Evolutionary conservation across 225 moss, liverwort and hornwort genomes (phyloP).

Genomic region (Sphagnum tenellum): DNA sequence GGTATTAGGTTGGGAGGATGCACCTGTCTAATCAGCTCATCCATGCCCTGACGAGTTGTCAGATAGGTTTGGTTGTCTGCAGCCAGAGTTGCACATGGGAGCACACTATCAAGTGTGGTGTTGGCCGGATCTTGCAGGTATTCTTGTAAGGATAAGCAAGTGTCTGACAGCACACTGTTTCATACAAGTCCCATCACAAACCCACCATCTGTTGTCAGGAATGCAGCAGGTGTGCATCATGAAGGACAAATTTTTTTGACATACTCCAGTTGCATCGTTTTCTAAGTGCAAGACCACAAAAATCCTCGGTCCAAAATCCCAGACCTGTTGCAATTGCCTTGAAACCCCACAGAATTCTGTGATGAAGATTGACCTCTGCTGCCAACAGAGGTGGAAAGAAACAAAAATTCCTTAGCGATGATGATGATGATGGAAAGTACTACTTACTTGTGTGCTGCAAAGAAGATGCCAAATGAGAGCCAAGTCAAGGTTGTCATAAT

Average conservation of each 20-base stretch:
- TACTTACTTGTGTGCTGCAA: conserved; percentile 36
- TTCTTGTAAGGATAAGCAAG: conserved; percentile 34
- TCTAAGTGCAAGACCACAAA: neutral
- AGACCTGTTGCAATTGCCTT: too few relatives aligned
- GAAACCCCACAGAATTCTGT: too few relatives aligned
- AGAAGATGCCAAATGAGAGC: conserved; percentile 42
- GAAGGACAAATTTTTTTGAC: neutral
- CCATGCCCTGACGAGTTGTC: conserved; percentile 28
- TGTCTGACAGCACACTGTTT: conserved; percentile 45
- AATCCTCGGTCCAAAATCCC: too few relatives aligned
- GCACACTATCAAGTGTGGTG: conserved; percentile 34
- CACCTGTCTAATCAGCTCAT: conserved; percentile 21
- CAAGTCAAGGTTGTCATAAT: conserved; percentile 43
- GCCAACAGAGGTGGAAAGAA: too few relatives aligned
- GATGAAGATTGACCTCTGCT: too few relatives aligned
- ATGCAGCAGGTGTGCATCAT: neutral
- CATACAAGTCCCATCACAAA: neutral
- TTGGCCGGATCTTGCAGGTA: conserved; percentile 32
- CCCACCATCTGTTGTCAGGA: neutral
- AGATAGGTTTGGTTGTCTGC: conserved; percentile 21
- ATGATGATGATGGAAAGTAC: neutral
- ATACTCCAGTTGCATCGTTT: neutral
- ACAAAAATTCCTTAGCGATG: too few relatives aligned
- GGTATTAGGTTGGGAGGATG: neutral
- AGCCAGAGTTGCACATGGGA: conserved; percentile 41